Evolutionary conservation across 305 asterid species (phyloP).

Genomic region (Striga hermonthica): DNA sequence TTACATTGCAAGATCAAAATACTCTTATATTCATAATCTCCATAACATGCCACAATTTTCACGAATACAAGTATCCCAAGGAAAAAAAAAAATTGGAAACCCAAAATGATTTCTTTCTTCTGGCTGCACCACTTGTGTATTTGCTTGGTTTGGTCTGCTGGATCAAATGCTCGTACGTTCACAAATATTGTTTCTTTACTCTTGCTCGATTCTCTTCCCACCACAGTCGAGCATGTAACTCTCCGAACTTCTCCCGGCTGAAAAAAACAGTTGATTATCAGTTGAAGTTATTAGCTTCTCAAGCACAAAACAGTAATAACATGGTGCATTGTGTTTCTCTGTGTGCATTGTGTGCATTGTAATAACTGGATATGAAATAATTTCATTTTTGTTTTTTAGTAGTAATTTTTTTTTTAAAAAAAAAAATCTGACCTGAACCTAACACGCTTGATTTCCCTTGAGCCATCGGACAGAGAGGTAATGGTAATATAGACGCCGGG

Average conservation of each 20-base stretch:
- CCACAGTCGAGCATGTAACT: constrained; percentile 84
- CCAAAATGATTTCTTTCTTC: constrained; percentile 15
- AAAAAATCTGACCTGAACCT: constrained; percentile 63
- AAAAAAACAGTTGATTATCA: constrained; percentile 7
- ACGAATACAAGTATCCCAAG: constrained; percentile 24
- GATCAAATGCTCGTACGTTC: constrained; percentile 33
- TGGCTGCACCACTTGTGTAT: neutral
- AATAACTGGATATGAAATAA: too few species aligned
- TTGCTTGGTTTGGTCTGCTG: constrained; percentile 15
- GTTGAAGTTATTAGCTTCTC: neutral
- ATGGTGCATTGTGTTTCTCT: neutral
- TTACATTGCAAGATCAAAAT: too few species aligned
- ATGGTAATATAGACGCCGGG: constrained; percentile 86
- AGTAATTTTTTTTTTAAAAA: neutral
- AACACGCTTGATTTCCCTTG: constrained; percentile 80
- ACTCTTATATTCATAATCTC: constrained; percentile 13
- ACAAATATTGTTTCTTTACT: constrained; percentile 74
- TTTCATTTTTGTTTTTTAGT: too few species aligned
- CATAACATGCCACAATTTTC: constrained; percentile 34
- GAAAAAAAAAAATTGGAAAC: constrained; percentile 8
- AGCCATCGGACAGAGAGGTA: constrained; percentile 70
- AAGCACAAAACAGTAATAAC: neutral
- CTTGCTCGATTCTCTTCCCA: constrained; percentile 93
- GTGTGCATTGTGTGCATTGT: too few species aligned
- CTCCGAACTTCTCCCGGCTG: constrained; percentile 96